phyloP scores from a whole-genome alignment of 225 moss, liverwort and hornwort genomes.

The Pleurozium schreberi region DNA sequence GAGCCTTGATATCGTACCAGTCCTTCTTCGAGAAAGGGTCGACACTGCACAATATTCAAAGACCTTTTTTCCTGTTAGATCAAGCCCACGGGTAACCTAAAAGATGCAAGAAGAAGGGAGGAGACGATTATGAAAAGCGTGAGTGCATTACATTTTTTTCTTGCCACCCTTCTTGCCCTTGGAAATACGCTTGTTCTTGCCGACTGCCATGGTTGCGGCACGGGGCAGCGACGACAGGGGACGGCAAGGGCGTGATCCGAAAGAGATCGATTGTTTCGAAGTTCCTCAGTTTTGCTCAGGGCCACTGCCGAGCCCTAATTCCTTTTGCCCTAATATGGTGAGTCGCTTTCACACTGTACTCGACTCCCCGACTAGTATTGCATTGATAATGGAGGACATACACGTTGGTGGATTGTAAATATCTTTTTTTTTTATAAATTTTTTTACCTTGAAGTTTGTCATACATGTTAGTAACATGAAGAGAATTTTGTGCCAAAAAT shows the following conservation, averaged over 20 bases:
- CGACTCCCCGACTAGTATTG: too few relatives aligned
- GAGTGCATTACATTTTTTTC: not conserved
- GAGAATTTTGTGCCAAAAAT: too few relatives aligned
- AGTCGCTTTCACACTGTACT: not conserved
- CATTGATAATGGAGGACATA: too few relatives aligned
- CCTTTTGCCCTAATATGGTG: not conserved
- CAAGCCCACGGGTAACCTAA: not conserved
- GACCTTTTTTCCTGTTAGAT: not conserved
- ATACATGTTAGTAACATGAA: too few relatives aligned
- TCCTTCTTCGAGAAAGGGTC: conserved; percentile 35
- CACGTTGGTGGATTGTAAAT: too few relatives aligned
- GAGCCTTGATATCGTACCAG: conserved; percentile 33
- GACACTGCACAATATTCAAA: conserved; percentile 3
- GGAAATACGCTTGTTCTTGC: not conserved
- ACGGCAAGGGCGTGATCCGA: not conserved
- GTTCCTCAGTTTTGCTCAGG: not conserved
- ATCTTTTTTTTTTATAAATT: too few relatives aligned
- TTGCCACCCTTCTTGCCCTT: not conserved
- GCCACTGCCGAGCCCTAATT: not conserved
- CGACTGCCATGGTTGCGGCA: not conserved
- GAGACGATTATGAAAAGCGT: too few relatives aligned
- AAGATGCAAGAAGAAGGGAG: not conserved
- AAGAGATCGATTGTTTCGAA: not conserved
- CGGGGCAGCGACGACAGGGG: not conserved
- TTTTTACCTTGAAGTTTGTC: too few relatives aligned